Evolutionary conservation across 805 yeast species (phyloP).

Genomic region (Starmerella vaccinii): DNA sequence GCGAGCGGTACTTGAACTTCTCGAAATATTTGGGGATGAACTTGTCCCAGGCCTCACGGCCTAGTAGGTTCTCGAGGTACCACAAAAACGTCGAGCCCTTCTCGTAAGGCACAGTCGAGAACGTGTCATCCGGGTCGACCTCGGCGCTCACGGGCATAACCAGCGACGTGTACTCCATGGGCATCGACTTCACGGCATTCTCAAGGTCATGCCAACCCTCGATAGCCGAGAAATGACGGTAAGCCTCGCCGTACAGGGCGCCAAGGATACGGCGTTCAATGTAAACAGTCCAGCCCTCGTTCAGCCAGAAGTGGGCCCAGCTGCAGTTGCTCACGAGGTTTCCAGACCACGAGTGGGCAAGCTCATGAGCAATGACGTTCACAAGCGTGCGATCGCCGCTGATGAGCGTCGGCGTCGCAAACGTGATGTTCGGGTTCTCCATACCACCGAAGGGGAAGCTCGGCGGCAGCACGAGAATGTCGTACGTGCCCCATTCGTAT

Average conservation of each 20-base stretch:
- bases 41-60: conserved; percentile 55
- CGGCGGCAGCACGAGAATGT: conserved; percentile 68
- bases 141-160: conserved; percentile 57
- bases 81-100: conserved; percentile 76
- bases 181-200: conserved; percentile 41
- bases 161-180: conserved; percentile 40
- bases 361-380: conserved; percentile 84
- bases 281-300: conserved; percentile 95
- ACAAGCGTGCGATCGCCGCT: conserved; percentile 78
- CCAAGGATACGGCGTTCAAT: conserved; percentile 76
- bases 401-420: conserved; percentile 80
- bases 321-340: conserved; percentile 81
- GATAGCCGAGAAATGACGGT: conserved; percentile 70
- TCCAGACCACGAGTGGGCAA: conserved; percentile 90
- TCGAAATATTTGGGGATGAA: conserved; percentile 70
- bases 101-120: conserved; percentile 81
- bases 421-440: conserved; percentile 88
- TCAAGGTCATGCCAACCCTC: conserved; percentile 82
- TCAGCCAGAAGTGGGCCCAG: conserved; percentile 91
- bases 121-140: conserved; percentile 81
- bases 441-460: conserved; percentile 84
- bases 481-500: conserved; percentile 79
- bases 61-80: conserved; percentile 58
- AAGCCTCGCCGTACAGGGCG: conserved; percentile 63
- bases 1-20: conserved; percentile 55